Evolutionary conservation across 306 rosid species (phyloP).

Genomic region (Casuarina glauca): DNA sequence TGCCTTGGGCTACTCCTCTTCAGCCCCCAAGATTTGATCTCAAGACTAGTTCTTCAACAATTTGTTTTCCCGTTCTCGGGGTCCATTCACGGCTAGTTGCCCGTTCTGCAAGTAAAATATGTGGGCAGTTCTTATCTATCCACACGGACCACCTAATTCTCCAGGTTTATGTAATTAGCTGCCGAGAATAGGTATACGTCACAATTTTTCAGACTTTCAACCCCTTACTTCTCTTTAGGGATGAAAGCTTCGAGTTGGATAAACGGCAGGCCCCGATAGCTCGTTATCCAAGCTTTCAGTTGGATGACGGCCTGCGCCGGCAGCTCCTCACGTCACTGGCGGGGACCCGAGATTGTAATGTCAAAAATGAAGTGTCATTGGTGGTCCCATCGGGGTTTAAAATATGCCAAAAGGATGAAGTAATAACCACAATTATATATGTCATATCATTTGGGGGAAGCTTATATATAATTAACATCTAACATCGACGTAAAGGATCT

Average conservation of each 20-base stretch:
- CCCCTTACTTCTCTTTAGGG: neutral
- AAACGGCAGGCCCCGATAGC: too few relatives aligned
- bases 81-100: neutral
- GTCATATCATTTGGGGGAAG: neutral
- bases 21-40: neutral
- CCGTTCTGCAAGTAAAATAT: neutral
- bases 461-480: too few relatives aligned
- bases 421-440: neutral
- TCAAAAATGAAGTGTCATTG: neutral
- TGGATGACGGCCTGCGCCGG: too few relatives aligned
- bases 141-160: slow-evolving; percentile 1
- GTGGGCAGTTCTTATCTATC: neutral
- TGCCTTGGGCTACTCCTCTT: neutral
- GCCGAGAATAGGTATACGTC: too few relatives aligned
- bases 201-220: slow-evolving; percentile 1
- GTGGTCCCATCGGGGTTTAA: neutral
- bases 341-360: neutral
- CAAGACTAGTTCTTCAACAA: neutral
- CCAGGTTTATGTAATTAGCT: neutral
- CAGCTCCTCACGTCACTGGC: too few relatives aligned
- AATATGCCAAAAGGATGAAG: neutral
- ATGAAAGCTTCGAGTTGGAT: slow-evolving; percentile 14
- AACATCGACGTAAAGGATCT: too few relatives aligned
- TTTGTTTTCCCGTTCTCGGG: neutral
- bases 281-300: too few relatives aligned